These are phyloP conservation scores for Aotearoamyces nothofagi DNA, from an alignment of 2,329 filamentous ascomycete species.

Conservation along the genomic window DNA sequence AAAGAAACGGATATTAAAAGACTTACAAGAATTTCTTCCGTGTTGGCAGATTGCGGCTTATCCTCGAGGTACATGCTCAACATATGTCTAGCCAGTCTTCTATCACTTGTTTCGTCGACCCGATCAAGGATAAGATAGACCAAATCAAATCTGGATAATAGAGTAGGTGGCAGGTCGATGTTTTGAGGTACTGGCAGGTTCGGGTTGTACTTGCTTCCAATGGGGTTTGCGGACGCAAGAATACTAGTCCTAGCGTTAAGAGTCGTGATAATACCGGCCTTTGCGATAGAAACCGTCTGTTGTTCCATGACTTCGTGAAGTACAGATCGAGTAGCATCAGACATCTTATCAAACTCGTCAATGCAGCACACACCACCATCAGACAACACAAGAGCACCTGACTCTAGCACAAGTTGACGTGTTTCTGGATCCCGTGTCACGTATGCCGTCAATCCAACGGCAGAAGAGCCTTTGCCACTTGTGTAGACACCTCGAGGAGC, in stretches of 20 bases:
- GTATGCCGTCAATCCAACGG: conserved; percentile 65
- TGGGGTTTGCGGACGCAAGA: conserved; percentile 91
- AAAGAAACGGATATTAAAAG: too few relatives aligned
- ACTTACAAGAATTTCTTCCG: conserved; percentile 68
- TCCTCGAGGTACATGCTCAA: conserved; percentile 96
- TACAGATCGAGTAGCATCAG: conserved; percentile 56
- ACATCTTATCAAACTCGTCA: conserved; percentile 73
- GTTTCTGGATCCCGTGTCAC: conserved; percentile 63
- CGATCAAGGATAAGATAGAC: conserved; percentile 94
- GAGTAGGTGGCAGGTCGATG: conserved; percentile 88
- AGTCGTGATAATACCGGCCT: conserved; percentile 70
- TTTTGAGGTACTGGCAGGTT: conserved; percentile 94
- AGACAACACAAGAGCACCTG: conserved; percentile 57
- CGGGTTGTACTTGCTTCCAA: conserved; percentile 94
- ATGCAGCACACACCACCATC: conserved; percentile 68
- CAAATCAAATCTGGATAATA: conserved; percentile 90
- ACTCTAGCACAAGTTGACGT: conserved; percentile 58
- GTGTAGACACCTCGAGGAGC: conserved; percentile 76
- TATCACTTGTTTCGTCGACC: conserved; percentile 79
- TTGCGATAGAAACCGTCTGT: conserved; percentile 64
- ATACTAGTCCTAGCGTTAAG: conserved; percentile 93
- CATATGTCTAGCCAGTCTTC: conserved; percentile 78
- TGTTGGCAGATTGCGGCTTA: conserved; percentile 69
- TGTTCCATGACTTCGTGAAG: conserved; percentile 74
- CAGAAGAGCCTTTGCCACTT: conserved; percentile 61